These are phyloP conservation scores for Dimocarpus longan DNA, from an alignment of 345 rosid species.

Conservation along the genomic window DNA sequence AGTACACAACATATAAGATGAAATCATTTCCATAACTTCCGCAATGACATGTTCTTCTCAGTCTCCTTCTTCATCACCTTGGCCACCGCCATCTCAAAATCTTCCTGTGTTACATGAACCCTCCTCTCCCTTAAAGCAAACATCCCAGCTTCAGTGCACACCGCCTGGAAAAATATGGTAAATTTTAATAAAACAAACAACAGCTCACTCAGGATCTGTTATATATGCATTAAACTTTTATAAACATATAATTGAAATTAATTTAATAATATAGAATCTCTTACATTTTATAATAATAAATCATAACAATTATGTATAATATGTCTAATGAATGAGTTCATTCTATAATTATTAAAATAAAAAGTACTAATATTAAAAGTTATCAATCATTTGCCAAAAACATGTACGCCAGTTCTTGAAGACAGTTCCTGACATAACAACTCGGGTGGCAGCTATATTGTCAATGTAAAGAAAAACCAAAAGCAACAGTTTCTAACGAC, in stretches of 20 bases:
- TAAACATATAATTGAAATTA: not conserved
- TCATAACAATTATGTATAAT: not conserved
- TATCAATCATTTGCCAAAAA: not conserved
- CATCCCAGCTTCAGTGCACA: conserved; percentile 99
- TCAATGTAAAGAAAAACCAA: not conserved
- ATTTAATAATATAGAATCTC: not conserved
- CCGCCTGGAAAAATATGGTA: conserved; percentile 58
- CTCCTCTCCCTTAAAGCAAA: conserved; percentile 98
- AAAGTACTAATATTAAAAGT: not conserved
- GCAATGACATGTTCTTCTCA: conserved; percentile 96
- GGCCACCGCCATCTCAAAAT: conserved; percentile 99
- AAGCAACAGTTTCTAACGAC: not conserved
- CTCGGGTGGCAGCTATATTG: not conserved
- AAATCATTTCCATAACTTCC: conserved; percentile 92
- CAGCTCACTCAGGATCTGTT: not conserved
- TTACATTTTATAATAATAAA: not conserved
- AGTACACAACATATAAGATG: not conserved
- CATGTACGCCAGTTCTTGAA: not conserved
- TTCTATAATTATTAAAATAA: not conserved
- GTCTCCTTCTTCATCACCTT: conserved; percentile 99
- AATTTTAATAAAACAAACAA: not conserved
- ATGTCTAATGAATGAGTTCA: not conserved
- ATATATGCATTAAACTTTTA: not conserved
- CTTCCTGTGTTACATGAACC: conserved; percentile 98
- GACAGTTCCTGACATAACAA: not conserved